Percentiles rank a stretch among this genome's conserved stretches.
Evolutionary conservation across 352 stramenopile genomes (phyloP).

Genomic region (Phytophthora aleatoria): DNA sequence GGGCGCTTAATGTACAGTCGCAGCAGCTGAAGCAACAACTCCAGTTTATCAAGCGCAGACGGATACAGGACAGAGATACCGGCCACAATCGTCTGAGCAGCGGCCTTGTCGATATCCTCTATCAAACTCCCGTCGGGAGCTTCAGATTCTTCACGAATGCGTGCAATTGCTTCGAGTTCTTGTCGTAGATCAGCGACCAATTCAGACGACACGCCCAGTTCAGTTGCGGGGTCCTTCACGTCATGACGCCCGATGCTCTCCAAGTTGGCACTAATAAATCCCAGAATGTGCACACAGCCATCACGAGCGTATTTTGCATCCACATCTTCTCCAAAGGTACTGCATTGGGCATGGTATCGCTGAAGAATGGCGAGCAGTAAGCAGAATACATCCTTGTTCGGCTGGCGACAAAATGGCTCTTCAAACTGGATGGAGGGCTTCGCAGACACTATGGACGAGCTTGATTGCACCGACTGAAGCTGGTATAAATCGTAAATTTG

Average conservation of each 20-base stretch:
- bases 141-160: conserved; percentile 29
- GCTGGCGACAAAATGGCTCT: conserved; percentile 78
- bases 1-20: conserved; percentile 37
- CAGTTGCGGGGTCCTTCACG: conserved; percentile 37
- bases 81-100: conserved; percentile 66
- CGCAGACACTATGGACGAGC: neutral
- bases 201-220: conserved; percentile 43
- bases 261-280: conserved; percentile 71
- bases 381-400: conserved; percentile 55
- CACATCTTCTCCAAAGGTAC: neutral
- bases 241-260: conserved; percentile 66
- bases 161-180: conserved; percentile 58
- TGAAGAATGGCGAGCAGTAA: conserved; percentile 60
- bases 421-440: conserved; percentile 56
- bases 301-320: conserved; percentile 9
- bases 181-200: conserved; percentile 44
- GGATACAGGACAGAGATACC: conserved; percentile 72
- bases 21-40: conserved; percentile 71
- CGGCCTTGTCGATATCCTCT: conserved; percentile 52
- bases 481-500: conserved; percentile 44
- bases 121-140: neutral
- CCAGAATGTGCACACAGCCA: conserved; percentile 48
- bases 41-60: conserved; percentile 61
- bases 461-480: conserved; percentile 15
- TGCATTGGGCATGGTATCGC: conserved; percentile 30